Percentiles rank a stretch among this genome's conserved stretches.
Conservation (phyloP, 805 yeast species). For the Lachancea thermotolerans region DNA sequence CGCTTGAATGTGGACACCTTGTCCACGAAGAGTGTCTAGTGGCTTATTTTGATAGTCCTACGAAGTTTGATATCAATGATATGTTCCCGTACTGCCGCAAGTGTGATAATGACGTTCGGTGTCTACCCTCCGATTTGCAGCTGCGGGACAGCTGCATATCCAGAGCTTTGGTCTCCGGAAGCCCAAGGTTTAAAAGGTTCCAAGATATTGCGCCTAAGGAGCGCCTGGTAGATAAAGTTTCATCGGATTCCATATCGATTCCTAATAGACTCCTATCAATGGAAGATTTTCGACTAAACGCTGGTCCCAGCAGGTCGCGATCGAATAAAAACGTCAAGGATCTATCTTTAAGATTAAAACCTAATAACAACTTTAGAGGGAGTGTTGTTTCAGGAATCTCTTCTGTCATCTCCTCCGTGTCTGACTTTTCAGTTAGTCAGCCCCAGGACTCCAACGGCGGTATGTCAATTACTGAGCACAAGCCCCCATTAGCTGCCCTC, state of each 20-base stretch:
- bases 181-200: neutral
- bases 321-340: slow-evolving; percentile 7
- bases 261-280: too few relatives aligned
- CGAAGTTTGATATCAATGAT: slow-evolving; percentile 14
- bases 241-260: too few relatives aligned
- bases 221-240: too few relatives aligned
- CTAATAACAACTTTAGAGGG: slow-evolving; percentile 2
- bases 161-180: slow-evolving; percentile 6
- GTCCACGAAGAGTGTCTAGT: slow-evolving; percentile 54
- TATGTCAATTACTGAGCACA: too few relatives aligned
- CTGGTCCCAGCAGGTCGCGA: neutral
- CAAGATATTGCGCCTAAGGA: neutral
- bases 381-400: slow-evolving; percentile 12
- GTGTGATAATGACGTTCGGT: slow-evolving; percentile 18
- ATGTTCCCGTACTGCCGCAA: slow-evolving; percentile 25
- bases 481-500: slow-evolving; percentile 17
- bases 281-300: neutral
- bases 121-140: slow-evolving; percentile 26
- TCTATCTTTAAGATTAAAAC: neutral
- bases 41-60: slow-evolving; percentile 31
- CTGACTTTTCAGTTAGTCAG: slow-evolving; percentile 2
- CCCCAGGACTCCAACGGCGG: neutral
- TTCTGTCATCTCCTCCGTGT: slow-evolving; percentile 12
- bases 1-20: slow-evolving; percentile 47
- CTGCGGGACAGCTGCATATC: slow-evolving; percentile 26